Percentiles rank a stretch among this genome's conserved stretches.
Evolutionary conservation across 805 yeast genomes (phyloP).

Genomic region (Wickerhamiella bombiphila): DNA sequence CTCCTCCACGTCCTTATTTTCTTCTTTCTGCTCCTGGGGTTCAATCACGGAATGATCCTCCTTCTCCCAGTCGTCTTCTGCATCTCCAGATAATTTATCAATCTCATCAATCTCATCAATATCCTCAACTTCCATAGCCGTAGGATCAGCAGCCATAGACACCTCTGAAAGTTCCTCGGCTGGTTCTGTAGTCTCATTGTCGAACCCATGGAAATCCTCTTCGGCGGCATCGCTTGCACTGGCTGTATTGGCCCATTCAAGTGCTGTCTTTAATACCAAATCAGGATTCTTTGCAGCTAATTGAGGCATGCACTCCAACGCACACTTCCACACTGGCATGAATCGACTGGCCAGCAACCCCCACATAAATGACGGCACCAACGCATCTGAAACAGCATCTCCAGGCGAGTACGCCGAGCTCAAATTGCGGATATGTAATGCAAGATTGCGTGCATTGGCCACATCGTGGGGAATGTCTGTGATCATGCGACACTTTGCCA

Average conservation of each 20-base stretch:
- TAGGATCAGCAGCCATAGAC: no score
- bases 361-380: constrained; percentile 37
- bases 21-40: no score
- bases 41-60: no score
- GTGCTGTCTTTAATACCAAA: constrained; percentile 42
- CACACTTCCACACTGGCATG: constrained; percentile 77
- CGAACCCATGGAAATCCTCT: neutral
- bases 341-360: constrained; percentile 65
- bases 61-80: no score
- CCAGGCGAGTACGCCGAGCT: constrained; percentile 30
- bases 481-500: constrained; percentile 41
- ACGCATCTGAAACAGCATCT: constrained; percentile 19
- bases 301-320: constrained; percentile 41
- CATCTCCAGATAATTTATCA: no score
- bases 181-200: neutral
- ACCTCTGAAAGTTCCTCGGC: neutral
- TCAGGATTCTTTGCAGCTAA: constrained; percentile 27
- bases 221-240: neutral
- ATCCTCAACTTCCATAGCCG: constrained; percentile 2
- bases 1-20: no score
- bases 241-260: constrained; percentile 17
- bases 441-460: constrained; percentile 57
- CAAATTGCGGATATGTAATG: constrained; percentile 49
- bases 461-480: constrained; percentile 65
- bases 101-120: neutral